Evolutionary conservation across 2,329 filamentous ascomycete genomes (phyloP), one percentile per base, ranked within the genome.

Genomic region (Endoconidiophora polonica): DNA sequence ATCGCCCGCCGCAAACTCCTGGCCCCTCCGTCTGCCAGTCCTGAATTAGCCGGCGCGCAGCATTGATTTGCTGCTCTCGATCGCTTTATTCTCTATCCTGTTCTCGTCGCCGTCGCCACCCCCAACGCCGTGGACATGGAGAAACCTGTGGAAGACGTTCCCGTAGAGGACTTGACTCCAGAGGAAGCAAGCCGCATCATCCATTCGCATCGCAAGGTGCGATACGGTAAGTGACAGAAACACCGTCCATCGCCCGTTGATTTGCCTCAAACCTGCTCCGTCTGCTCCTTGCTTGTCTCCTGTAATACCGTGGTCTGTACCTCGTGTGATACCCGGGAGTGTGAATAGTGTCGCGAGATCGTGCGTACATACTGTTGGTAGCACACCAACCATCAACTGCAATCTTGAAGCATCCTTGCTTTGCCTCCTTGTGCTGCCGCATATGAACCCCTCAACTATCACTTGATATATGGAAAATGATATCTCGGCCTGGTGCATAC

Each of bases 121-220:
- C 12, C 29, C 20, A 12, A 20, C 48, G 14, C 5, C 40, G 24
- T 12, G 38, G 26, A 39, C 39, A 55, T 55, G 52, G 55, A 54
- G 20, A 54, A 55, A 20, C 49, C 51, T 16, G 38, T 46, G 47
- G 66, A 66, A 54, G 63, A 66, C 58, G 63, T 67, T 54, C 63
- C 67, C 46, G 62, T 77, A 55, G 71, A 77, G 59, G 70, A 76
- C 58, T 66, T 79, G 59, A 79, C 74, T 44, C 72, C 76, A 7
- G 77, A 81, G 61, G 77, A 81, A 63, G 77, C 76, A 55, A 81
- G 68, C 60, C 74, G 76, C 57, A 81, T 81, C 64, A 81, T 81
- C 57, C 77, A 81, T 60, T 80, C 76, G 48, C 77, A 81, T 60
- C 74, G 77, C 56, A 81, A 81, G 62, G 77, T 81, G 51, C 72